A percentile compares a stretch with the other conserved stretches of the same genome.
phyloP scores from a whole-genome alignment of 805 yeast species.

The Cyberlindnera petersonii region DNA sequence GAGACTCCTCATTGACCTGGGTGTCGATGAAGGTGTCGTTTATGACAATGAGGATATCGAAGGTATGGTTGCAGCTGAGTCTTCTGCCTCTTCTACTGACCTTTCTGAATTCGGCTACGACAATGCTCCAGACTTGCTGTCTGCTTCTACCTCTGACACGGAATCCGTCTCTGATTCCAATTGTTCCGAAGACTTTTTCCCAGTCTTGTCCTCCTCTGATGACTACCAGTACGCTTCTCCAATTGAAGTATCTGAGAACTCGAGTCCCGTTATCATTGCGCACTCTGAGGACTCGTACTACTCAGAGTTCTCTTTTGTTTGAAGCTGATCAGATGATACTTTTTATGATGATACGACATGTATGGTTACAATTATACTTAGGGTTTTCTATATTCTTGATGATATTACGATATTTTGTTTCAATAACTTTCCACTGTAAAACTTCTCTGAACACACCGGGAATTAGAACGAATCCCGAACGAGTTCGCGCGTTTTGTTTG shows the following conservation, averaged over 20 bases:
- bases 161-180: conserved; percentile 9
- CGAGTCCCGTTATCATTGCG: conserved; percentile 14
- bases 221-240: conserved; percentile 12
- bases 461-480: too few relatives aligned
- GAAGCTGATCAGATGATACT: background rate
- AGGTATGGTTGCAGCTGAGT: conserved; percentile 5
- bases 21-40: conserved; percentile 55
- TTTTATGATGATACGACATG: too few relatives aligned
- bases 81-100: conserved; percentile 5
- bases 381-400: background rate
- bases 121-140: conserved; percentile 23
- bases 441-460: background rate
- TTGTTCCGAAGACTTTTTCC: conserved; percentile 11
- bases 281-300: conserved; percentile 5
- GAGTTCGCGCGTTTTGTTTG: background rate
- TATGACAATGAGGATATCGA: conserved; percentile 29
- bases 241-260: conserved; percentile 6
- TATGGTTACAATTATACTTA: too few relatives aligned
- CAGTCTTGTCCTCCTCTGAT: conserved; percentile 15
- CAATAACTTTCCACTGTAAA: too few relatives aligned
- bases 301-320: conserved; percentile 2
- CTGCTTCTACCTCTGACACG: conserved; percentile 13
- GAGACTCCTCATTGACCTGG: conserved; percentile 51
- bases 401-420: too few relatives aligned
- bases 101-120: conserved; percentile 15